Evolutionary conservation across 148 eudicot species (phyloP).

Genomic region (Limonium bicolor): DNA sequence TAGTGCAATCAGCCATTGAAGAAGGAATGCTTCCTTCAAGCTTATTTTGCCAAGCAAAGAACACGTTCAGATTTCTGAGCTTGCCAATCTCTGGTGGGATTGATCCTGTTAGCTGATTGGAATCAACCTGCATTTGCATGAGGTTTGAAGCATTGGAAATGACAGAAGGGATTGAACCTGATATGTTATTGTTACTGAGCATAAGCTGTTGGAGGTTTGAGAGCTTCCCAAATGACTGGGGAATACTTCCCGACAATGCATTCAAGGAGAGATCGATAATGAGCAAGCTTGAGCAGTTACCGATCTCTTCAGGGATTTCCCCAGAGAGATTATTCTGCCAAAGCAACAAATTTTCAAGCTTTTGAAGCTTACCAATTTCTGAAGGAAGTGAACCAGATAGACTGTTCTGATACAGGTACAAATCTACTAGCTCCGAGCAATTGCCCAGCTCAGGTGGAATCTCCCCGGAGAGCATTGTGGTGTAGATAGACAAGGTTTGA

Average conservation of each 20-base stretch:
- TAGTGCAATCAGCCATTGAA: constrained; percentile 33
- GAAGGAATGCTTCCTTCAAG: constrained; percentile 63
- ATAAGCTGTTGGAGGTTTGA: constrained; percentile 41
- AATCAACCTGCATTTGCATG: constrained; percentile 66
- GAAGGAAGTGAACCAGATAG: constrained; percentile 54
- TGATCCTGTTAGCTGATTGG: constrained; percentile 49
- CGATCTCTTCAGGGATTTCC: constrained; percentile 52
- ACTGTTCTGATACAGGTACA: constrained; percentile 61
- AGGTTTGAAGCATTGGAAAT: constrained; percentile 40
- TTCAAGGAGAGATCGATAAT: constrained; percentile 56
- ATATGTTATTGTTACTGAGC: constrained; percentile 65
- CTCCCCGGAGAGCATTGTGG: constrained; percentile 65
- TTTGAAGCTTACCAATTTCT: constrained; percentile 51
- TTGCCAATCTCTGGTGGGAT: constrained; percentile 57
- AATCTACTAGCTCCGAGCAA: constrained; percentile 52
- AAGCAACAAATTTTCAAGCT: constrained; percentile 44
- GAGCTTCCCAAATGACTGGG: constrained; percentile 44
- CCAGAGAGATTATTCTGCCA: constrained; percentile 73
- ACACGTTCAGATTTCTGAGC: constrained; percentile 28
- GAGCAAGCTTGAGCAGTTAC: constrained; percentile 38
- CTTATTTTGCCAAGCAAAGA: constrained; percentile 70
- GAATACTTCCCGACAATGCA: constrained; percentile 44
- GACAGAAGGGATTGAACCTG: constrained; percentile 58
- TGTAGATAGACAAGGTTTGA: constrained; percentile 48
- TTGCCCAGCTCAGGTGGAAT: constrained; percentile 61